phyloP scores from a whole-genome alignment of 106 monocot genomes.

The Platanthera guangdongensis region DNA sequence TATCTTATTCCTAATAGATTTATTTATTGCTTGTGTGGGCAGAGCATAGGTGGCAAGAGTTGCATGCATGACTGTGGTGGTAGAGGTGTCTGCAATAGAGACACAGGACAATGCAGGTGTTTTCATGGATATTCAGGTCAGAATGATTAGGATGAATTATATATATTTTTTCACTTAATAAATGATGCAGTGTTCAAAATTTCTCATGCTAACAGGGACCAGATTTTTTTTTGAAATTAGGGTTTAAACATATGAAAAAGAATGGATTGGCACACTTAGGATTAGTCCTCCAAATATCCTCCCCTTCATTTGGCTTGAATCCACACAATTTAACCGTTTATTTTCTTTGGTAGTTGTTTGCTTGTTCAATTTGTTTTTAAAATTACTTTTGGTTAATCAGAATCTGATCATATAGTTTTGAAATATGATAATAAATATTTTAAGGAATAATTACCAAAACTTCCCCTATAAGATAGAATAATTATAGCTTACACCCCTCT shows the following conservation, averaged over 20 bases:
- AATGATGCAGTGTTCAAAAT: background rate
- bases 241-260: no score
- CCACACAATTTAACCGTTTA: background rate
- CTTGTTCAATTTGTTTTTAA: background rate
- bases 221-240: background rate
- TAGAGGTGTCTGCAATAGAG: slow-evolving; percentile 68
- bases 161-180: background rate
- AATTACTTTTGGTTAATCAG: background rate
- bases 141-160: slow-evolving; percentile 3
- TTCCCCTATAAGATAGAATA: no score
- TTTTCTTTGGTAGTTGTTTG: background rate
- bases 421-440: background rate
- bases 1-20: slow-evolving; percentile 1
- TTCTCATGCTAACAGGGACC: background rate
- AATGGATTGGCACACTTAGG: background rate
- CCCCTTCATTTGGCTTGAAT: background rate
- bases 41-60: slow-evolving; percentile 43
- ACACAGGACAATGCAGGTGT: slow-evolving; percentile 74
- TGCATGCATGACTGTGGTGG: slow-evolving; percentile 64
- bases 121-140: slow-evolving; percentile 83
- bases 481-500: no score
- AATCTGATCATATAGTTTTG: background rate
- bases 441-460: no score
- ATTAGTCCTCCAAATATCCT: background rate
- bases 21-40: slow-evolving; percentile 8